Conservation (phyloP, 768 basidiomycete species). For the Phlegmacium glaucopus region DNA sequence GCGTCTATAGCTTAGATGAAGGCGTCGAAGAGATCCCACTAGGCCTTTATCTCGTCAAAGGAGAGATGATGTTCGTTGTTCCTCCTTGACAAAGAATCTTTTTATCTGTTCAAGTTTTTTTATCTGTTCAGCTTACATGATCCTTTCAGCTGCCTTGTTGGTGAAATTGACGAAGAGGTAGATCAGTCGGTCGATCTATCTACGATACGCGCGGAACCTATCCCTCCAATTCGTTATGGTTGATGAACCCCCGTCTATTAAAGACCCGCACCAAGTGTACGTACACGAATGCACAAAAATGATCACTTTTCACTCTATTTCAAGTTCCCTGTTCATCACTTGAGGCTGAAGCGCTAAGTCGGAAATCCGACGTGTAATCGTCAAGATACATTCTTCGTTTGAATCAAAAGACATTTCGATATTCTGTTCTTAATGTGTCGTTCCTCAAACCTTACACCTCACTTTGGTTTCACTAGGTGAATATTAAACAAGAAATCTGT, state of each 20-base stretch:
- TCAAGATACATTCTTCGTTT: no score
- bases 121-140: constrained; percentile 5
- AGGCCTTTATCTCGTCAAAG: constrained; percentile 95
- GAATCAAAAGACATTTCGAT: no score
- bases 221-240: constrained; percentile 78
- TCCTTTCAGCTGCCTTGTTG: constrained; percentile 59
- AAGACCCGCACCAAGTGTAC: neutral
- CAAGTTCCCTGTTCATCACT: no score
- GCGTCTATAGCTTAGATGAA: constrained; percentile 87
- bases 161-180: constrained; percentile 80
- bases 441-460: no score
- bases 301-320: no score
- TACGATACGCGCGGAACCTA: constrained; percentile 82
- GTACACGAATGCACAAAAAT: no score
- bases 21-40: constrained; percentile 93
- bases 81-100: neutral
- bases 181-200: constrained; percentile 75
- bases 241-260: constrained; percentile 6
- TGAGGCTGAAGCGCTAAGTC: no score
- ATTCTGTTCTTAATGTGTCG: no score
- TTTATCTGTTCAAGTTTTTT: no score
- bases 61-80: constrained; percentile 89
- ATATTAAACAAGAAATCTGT: no score
- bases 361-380: no score
- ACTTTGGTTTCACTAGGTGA: no score